Conservation (phyloP, 1,284 basidiomycete genomes). For the Phenoliferia sp. region DNA sequence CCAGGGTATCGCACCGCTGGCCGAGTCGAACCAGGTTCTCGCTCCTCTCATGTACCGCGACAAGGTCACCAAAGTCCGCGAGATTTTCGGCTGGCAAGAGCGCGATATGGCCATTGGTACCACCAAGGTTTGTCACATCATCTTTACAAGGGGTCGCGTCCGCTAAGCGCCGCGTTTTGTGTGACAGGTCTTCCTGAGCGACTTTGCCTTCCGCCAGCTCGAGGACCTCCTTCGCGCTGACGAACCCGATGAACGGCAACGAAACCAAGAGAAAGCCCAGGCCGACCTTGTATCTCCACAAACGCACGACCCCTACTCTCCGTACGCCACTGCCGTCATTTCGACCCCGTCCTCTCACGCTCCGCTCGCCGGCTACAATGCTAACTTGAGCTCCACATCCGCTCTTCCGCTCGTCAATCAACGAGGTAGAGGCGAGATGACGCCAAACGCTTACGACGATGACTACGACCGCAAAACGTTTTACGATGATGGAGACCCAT, state of each 20-base stretch:
- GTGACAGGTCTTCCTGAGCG: slow-evolving; percentile 79
- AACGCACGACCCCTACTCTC: slow-evolving; percentile 61
- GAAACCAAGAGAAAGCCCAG: slow-evolving; percentile 58
- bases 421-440: slow-evolving; percentile 48
- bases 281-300: not conserved
- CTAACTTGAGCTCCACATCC: slow-evolving; percentile 41
- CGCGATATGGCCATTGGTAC: slow-evolving; percentile 72
- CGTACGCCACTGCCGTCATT: slow-evolving; percentile 63
- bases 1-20: slow-evolving; percentile 51
- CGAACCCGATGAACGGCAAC: slow-evolving; percentile 78
- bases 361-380: slow-evolving; percentile 37
- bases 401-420: slow-evolving; percentile 66
- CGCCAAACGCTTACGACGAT: slow-evolving; percentile 52
- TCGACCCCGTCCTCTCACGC: not conserved
- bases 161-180: not conserved
- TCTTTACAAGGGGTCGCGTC: not conserved
- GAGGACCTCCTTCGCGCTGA: slow-evolving; percentile 79
- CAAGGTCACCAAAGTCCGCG: slow-evolving; percentile 48
- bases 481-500: slow-evolving; percentile 62
- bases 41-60: slow-evolving; percentile 42
- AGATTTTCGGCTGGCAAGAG: slow-evolving; percentile 62
- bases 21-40: slow-evolving; percentile 50
- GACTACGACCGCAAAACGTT: slow-evolving; percentile 69
- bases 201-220: slow-evolving; percentile 77
- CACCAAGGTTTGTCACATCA: slow-evolving; percentile 57